Evolutionary conservation across 1,284 basidiomycete species (phyloP).

Genomic region (Porodaedalea pini): DNA sequence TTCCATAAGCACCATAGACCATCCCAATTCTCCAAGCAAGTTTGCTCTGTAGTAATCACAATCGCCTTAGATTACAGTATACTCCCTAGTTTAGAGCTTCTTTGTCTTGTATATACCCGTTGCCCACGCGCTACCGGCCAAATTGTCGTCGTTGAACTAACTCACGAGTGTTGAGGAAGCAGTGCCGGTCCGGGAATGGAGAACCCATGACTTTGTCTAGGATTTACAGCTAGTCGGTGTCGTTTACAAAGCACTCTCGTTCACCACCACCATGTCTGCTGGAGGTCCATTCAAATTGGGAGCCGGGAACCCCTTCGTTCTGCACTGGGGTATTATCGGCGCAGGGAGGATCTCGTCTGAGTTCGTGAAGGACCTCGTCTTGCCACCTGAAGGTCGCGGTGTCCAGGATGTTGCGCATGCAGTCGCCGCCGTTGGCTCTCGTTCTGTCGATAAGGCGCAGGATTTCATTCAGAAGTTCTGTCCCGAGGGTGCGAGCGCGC

Average conservation of each 20-base stretch:
- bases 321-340: conserved; percentile 20
- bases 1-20: too few species aligned
- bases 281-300: too few species aligned
- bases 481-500: conserved; percentile 27
- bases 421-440: conserved; percentile 40
- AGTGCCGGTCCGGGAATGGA: not conserved
- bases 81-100: not conserved
- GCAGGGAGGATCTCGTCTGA: conserved; percentile 23
- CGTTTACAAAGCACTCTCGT: not conserved
- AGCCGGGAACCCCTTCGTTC: conserved; percentile 19
- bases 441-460: conserved; percentile 35
- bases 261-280: conserved; percentile 10
- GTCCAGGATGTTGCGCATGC: conserved; percentile 41
- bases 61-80: not conserved
- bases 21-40: not conserved
- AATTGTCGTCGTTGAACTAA: not conserved
- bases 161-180: not conserved
- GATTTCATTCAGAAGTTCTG: conserved; percentile 35
- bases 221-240: not conserved
- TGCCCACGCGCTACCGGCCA: not conserved
- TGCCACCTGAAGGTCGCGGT: conserved; percentile 27
- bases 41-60: not conserved
- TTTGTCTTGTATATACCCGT: not conserved
- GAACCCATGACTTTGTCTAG: not conserved
- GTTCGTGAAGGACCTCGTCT: conserved; percentile 26